A percentile compares a stretch with the other conserved stretches of the same genome.
phyloP scores from a whole-genome alignment of 306 rosid genomes.

The barrel medic (Medicago truncatula) region DNA sequence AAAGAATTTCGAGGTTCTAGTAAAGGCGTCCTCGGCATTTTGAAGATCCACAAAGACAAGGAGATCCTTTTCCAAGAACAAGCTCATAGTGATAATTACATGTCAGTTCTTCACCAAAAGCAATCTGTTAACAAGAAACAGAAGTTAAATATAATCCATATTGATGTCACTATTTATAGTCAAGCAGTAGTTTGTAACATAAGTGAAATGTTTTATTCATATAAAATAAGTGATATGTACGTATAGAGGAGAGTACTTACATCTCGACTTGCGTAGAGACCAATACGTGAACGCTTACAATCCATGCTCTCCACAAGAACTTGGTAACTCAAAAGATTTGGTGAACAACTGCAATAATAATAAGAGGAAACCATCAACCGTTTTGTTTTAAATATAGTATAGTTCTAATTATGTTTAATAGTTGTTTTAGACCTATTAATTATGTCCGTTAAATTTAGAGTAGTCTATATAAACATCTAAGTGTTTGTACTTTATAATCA shows the following conservation, averaged over 20 bases:
- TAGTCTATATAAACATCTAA: no score
- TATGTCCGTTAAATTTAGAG: no score
- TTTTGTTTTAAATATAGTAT: no score
- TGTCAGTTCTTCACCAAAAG: slow-evolving; percentile 1
- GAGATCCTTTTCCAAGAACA: no score
- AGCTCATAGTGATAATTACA: no score
- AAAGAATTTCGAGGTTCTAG: no score
- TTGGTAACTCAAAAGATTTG: slow-evolving; percentile 82
- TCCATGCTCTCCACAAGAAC: slow-evolving; percentile 93
- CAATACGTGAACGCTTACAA: slow-evolving; percentile 70
- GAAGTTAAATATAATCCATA: not conserved
- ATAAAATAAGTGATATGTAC: no score
- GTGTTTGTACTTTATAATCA: no score
- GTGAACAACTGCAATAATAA: slow-evolving; percentile 69
- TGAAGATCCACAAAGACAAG: no score
- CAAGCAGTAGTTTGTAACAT: slow-evolving; percentile 14
- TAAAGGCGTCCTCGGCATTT: no score
- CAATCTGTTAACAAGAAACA: slow-evolving; percentile 62
- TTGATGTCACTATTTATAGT: not conserved
- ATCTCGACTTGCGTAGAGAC: slow-evolving; percentile 81
- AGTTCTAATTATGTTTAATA: no score
- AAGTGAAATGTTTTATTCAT: not conserved
- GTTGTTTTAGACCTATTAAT: no score
- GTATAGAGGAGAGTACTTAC: slow-evolving; percentile 52
- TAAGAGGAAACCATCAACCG: not conserved